phyloP scores from a whole-genome alignment of 2,329 filamentous ascomycete genomes.

The Beauveria brongniartii region DNA sequence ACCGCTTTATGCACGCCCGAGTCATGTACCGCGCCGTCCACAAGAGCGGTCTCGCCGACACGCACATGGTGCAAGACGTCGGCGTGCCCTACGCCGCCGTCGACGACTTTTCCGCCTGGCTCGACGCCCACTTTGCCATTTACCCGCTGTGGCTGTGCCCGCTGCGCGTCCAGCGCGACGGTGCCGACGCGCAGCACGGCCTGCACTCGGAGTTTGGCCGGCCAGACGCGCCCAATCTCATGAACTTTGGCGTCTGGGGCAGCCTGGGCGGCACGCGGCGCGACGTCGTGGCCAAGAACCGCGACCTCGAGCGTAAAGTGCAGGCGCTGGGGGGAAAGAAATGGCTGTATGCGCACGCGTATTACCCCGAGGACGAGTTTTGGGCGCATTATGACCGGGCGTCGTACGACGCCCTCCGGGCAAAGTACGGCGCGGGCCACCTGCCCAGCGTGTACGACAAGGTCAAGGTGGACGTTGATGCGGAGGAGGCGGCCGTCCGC shows the following conservation, averaged over 20 bases:
- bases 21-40: slow-evolving; percentile 60
- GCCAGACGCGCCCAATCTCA: slow-evolving; percentile 31
- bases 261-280: slow-evolving; percentile 32
- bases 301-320: slow-evolving; percentile 51
- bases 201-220: slow-evolving; percentile 39
- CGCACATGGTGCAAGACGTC: slow-evolving; percentile 59
- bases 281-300: slow-evolving; percentile 46
- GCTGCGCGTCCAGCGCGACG: slow-evolving; percentile 34
- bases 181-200: slow-evolving; percentile 34
- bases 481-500: slow-evolving; percentile 23
- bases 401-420: slow-evolving; percentile 50
- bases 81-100: slow-evolving; percentile 38
- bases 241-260: slow-evolving; percentile 60
- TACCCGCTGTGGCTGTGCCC: slow-evolving; percentile 53
- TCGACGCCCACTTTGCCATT: slow-evolving; percentile 35
- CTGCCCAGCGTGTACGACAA: slow-evolving; percentile 62
- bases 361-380: slow-evolving; percentile 57
- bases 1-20: slow-evolving; percentile 54
- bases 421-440: slow-evolving; percentile 49
- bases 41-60: slow-evolving; percentile 49
- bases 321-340: slow-evolving; percentile 56
- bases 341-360: slow-evolving; percentile 63
- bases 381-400: slow-evolving; percentile 54
- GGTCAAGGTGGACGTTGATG: slow-evolving; percentile 43
- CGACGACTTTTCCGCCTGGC: slow-evolving; percentile 39